These are phyloP conservation scores for Auricularia sp. DNA, from an alignment of 768 basidiomycete genomes.

Conservation along the genomic window DNA sequence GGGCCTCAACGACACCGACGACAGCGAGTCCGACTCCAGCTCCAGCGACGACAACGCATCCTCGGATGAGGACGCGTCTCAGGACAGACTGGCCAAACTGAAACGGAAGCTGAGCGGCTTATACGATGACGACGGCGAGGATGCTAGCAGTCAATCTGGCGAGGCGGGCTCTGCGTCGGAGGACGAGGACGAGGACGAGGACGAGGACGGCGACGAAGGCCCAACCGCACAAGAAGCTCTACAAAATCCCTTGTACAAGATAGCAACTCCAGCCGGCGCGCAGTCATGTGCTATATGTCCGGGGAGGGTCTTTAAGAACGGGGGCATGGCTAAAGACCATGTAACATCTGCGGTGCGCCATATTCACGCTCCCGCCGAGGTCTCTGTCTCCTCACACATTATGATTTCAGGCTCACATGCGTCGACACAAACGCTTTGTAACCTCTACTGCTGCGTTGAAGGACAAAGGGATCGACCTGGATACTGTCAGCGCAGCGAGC, in stretches of 20 bases:
- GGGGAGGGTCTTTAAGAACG: conserved; percentile 57
- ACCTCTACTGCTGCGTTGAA: not conserved
- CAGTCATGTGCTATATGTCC: conserved; percentile 61
- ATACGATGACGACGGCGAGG: conserved; percentile 5
- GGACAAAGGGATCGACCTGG: not conserved
- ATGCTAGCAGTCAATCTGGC: conserved; percentile 10
- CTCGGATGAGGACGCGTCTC: conserved; percentile 15
- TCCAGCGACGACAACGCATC: conserved; percentile 10
- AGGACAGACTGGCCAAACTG: not conserved
- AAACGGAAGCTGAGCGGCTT: not conserved
- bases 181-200: conserved; percentile 20
- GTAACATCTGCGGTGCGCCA: conserved; percentile 42
- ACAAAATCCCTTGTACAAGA: conserved; percentile 50
- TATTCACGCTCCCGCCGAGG: not conserved
- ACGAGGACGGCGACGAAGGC: conserved; percentile 26
- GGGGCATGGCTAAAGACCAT: conserved; percentile 47
- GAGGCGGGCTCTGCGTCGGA: conserved; percentile 9
- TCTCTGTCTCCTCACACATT: too few relatives aligned
- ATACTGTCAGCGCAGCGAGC: conserved; percentile 2
- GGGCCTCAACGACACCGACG: conserved; percentile 65
- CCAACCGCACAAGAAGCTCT: conserved; percentile 53
- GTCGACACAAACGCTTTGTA: conserved; percentile 5
- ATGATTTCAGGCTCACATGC: conserved; percentile 3
- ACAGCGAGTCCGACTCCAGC: conserved; percentile 49
- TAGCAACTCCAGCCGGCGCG: conserved; percentile 43